phyloP scores from a whole-genome alignment of 2,329 filamentous ascomycete species.

The Pseudocercospora pini-densiflorae region DNA sequence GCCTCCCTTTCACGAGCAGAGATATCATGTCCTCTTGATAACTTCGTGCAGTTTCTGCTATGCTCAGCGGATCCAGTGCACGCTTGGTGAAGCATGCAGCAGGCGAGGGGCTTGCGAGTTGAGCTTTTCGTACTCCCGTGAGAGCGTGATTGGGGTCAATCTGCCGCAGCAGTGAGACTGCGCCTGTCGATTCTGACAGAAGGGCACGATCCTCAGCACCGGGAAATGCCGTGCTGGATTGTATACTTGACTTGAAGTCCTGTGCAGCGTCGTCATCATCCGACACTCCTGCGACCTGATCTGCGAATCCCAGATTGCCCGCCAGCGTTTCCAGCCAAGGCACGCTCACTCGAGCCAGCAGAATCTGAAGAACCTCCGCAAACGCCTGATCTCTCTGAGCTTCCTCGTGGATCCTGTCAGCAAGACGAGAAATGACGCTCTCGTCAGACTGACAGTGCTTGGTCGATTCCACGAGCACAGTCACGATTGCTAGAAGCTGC shows the following conservation, averaged over 20 bases:
- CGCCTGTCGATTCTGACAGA: not conserved
- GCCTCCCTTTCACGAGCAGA: not conserved
- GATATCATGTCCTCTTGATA: not conserved
- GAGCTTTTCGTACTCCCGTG: not conserved
- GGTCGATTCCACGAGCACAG: conserved; percentile 13
- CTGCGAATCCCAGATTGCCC: conserved; percentile 27
- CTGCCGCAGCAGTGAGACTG: not conserved
- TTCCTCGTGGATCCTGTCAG: conserved; percentile 26
- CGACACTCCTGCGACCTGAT: not conserved
- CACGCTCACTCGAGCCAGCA: conserved; percentile 31
- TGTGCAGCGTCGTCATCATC: not conserved
- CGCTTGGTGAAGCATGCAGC: not conserved
- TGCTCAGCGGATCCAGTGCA: not conserved
- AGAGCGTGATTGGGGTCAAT: not conserved
- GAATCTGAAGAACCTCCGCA: conserved; percentile 19
- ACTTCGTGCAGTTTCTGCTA: not conserved
- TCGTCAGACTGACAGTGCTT: conserved; percentile 26
- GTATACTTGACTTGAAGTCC: not conserved
- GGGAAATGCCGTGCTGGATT: not conserved
- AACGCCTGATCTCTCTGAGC: conserved; percentile 24
- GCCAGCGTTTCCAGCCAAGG: conserved; percentile 36
- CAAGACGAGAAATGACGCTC: conserved; percentile 30
- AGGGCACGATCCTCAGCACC: not conserved
- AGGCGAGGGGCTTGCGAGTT: not conserved
- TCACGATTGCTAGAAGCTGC: conserved; percentile 29